These are phyloP conservation scores for Sugiyamaella marilandica DNA, from an alignment of 805 yeast genomes.

Conservation along the genomic window DNA sequence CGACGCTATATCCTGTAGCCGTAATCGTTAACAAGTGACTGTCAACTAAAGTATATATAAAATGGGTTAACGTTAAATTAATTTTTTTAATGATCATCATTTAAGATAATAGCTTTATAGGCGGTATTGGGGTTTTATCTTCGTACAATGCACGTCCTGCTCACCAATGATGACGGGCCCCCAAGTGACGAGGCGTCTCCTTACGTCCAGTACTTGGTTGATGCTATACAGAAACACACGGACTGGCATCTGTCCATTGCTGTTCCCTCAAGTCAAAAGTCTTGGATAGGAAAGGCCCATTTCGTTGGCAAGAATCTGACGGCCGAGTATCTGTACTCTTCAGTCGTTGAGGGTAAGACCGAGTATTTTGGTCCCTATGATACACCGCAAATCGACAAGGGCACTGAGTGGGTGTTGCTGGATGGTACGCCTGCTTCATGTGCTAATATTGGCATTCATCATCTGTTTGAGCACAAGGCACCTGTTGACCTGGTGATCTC, in stretches of 20 bases:
- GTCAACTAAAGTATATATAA: too few relatives aligned
- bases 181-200: constrained; percentile 76
- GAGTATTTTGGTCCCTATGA: constrained; percentile 17
- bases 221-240: constrained; percentile 56
- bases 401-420: constrained; percentile 60
- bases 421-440: constrained; percentile 97
- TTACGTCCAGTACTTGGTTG: constrained; percentile 74
- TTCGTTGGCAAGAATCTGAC: constrained; percentile 53
- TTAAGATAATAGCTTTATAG: not conserved
- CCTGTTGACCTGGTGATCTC: constrained; percentile 83
- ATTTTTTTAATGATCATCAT: too few relatives aligned
- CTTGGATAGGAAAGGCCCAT: constrained; percentile 98
- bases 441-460: constrained; percentile 82
- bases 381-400: not conserved
- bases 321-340: constrained; percentile 36
- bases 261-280: constrained; percentile 76
- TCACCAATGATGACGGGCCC: constrained; percentile 97
- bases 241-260: constrained; percentile 83
- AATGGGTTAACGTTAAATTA: too few relatives aligned
- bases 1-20: too few relatives aligned
- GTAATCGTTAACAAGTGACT: too few relatives aligned
- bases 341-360: constrained; percentile 13
- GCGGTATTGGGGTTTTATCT: not conserved
- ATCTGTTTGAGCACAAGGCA: constrained; percentile 47
- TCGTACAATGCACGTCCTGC: constrained; percentile 18